Base-by-base conservation (phyloP, 2,329 filamentous ascomycete genomes). In the Fusarium agapanthi region DNA sequence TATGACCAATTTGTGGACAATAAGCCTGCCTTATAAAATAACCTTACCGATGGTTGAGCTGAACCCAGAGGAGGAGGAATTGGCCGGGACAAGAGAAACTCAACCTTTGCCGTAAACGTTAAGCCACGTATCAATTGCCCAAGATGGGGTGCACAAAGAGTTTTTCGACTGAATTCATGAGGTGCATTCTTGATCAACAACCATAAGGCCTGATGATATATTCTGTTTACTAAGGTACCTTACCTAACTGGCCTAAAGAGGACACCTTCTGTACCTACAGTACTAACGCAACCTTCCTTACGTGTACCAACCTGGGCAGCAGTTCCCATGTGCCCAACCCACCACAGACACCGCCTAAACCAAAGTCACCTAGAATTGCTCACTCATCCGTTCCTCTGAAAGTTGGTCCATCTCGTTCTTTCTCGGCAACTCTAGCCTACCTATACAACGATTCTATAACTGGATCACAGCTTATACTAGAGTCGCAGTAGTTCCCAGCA, bases 311-410 rank as follows among this genome's bases (percentile, higher is more conserved):
- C n/a, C 14, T 58, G 55, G 55, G 32, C 41, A 48, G 41, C 55
- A 38, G 55, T 15, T 59, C 16, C 26, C 37, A 56, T 43, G 24
- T 40, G 50, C 50, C 50, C 62, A 68, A 48, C 67, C 47, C 59
- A 69, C 67, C 58, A n/a, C 43, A 44, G 65, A 69, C 65, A 70
- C 65, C 65, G 65, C 67, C 56, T 57, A 43, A 30, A 54, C 38
- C 41, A 54, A 24, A 56, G 55, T 53, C 44, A 48, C 50, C 15
- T 40, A n/a, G 32, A 35, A 38, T 54, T n/a, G 34, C 24, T 54
- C 54, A 57, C 24, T 58, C 55, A 37, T 37, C 41, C 32, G 34
- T 58, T 37, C 24, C 24, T 28, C n/a, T 58, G 32, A n/a, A 48
- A 37, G 30, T 37, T 22, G 26, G 15, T 30, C n/a, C 24, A 22